phyloP scores from a whole-genome alignment of 345 rosid species.

The Salix koriyanagi region DNA sequence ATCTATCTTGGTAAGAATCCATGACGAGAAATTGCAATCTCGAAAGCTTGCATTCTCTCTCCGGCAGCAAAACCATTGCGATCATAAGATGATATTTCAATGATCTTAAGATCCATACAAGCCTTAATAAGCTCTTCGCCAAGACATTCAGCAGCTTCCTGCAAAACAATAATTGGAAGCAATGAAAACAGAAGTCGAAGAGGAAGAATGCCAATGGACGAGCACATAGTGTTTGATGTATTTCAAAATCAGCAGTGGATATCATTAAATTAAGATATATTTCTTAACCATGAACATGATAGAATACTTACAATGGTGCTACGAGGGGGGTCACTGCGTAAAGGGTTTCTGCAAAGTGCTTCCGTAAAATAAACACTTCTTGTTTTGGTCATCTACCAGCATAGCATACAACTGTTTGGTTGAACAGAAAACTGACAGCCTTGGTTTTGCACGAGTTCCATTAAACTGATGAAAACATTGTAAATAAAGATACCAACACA shows the following conservation, averaged over 20 bases:
- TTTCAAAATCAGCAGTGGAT: too few relatives aligned
- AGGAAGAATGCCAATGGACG: neutral
- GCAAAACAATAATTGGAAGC: slow-evolving; percentile 5
- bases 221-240: neutral
- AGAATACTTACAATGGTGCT: slow-evolving; percentile 51
- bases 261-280: too few relatives aligned
- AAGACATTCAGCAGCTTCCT: slow-evolving; percentile 81
- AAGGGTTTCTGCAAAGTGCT: slow-evolving; percentile 82
- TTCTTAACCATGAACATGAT: neutral
- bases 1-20: slow-evolving; percentile 66
- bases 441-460: slow-evolving; percentile 62
- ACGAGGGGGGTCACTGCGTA: slow-evolving; percentile 54
- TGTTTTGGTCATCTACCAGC: slow-evolving; percentile 84
- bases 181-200: neutral
- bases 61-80: slow-evolving; percentile 68
- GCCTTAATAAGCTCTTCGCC: slow-evolving; percentile 82
- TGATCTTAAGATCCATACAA: slow-evolving; percentile 52
- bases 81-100: slow-evolving; percentile 75
- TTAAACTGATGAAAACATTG: slow-evolving; percentile 39
- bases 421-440: slow-evolving; percentile 90
- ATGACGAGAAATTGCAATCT: slow-evolving; percentile 55
- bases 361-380: slow-evolving; percentile 69
- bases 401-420: slow-evolving; percentile 78
- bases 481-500: neutral
- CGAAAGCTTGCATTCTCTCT: slow-evolving; percentile 84